A percentile compares a stretch with the other conserved stretches of the same genome.
These are phyloP conservation scores for Nelumbo lutea DNA, from an alignment of 164 flowering plant species.

Conservation along the genomic window DNA sequence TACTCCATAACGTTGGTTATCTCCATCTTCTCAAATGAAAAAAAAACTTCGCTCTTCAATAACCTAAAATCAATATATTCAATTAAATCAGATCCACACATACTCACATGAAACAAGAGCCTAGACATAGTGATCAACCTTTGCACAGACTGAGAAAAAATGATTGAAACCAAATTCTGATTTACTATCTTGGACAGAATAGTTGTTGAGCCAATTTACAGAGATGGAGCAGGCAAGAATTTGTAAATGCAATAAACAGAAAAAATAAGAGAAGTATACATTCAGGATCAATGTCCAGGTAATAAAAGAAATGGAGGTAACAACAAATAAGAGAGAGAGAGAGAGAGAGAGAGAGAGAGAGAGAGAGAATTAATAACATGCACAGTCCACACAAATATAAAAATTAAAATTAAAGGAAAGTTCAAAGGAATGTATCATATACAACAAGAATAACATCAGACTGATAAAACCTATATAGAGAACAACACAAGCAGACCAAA, in stretches of 20 bases:
- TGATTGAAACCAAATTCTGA: not conserved
- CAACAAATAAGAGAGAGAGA: not conserved
- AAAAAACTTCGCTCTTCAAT: not conserved
- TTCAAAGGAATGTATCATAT: not conserved
- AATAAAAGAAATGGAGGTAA: not conserved
- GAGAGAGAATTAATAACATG: not conserved
- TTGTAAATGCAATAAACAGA: not conserved
- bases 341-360: not conserved
- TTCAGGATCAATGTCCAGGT: not conserved
- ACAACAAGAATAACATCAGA: not conserved
- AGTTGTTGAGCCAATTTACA: not conserved
- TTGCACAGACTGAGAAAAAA: not conserved
- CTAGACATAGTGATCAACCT: not conserved
- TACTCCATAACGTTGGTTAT: slow-evolving; percentile 75
- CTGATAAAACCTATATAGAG: not conserved
- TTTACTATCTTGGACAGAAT: not conserved
- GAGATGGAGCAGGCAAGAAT: too few relatives aligned
- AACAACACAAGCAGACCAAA: not conserved
- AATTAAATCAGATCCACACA: not conserved
- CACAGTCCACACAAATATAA: not conserved
- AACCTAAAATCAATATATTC: slow-evolving; percentile 9
- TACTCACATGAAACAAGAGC: not conserved
- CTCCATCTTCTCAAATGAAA: slow-evolving; percentile 41
- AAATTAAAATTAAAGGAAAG: too few relatives aligned
- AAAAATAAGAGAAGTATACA: not conserved